phyloP scores from a whole-genome alignment of 1,139 yeast species.

The Hemisphaericaspora subhashii region DNA sequence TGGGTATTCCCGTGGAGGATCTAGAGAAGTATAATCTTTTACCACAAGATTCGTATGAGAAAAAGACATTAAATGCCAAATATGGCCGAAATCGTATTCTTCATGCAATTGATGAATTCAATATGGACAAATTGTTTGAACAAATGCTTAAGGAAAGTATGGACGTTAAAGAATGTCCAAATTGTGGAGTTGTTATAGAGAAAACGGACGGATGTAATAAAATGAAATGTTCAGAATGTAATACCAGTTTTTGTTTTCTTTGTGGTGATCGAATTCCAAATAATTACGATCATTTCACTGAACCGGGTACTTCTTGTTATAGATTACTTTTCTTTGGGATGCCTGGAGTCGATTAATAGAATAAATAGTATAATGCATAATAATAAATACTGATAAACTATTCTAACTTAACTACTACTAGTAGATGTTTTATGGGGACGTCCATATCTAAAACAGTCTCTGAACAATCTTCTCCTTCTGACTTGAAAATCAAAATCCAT shows the following conservation, averaged over 20 bases:
- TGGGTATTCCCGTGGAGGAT: constrained; percentile 43
- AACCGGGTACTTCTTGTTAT: constrained; percentile 45
- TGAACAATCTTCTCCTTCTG: constrained; percentile 54
- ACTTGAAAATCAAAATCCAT: constrained; percentile 36
- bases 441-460: constrained; percentile 51
- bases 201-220: constrained; percentile 68
- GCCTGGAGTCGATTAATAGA: constrained; percentile 29
- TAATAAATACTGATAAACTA: not conserved
- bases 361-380: not conserved
- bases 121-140: constrained; percentile 50
- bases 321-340: constrained; percentile 58
- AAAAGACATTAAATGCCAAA: constrained; percentile 40
- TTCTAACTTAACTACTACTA: constrained; percentile 6
- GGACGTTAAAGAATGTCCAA: constrained; percentile 53
- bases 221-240: constrained; percentile 58
- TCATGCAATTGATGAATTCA: constrained; percentile 44
- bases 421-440: constrained; percentile 13
- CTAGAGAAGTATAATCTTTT: constrained; percentile 39
- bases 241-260: constrained; percentile 53
- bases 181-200: constrained; percentile 54
- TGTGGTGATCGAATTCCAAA: constrained; percentile 50
- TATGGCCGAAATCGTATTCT: constrained; percentile 51
- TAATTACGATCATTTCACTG: constrained; percentile 58
- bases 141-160: constrained; percentile 43
- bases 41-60: constrained; percentile 26